Conservation (phyloP, 2,329 filamentous ascomycete species). For the Rhinocladiella similis region DNA sequence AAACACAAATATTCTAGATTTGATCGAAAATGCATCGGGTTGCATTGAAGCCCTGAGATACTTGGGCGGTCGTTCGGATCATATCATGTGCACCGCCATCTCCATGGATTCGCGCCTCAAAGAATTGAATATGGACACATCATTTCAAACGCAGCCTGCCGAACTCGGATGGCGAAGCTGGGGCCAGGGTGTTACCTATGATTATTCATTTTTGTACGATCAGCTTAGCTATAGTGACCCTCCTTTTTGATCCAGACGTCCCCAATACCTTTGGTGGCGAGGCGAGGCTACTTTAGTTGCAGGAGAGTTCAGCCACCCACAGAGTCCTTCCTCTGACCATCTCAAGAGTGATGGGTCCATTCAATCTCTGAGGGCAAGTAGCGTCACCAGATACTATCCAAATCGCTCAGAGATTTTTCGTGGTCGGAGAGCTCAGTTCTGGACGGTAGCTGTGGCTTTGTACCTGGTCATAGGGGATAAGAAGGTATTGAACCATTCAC, state of each 20-base stretch:
- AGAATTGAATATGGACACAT: constrained; percentile 5
- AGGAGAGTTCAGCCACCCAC: constrained; percentile 1
- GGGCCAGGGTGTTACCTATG: constrained; percentile 5
- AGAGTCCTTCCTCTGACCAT: neutral
- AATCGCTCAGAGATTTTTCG: neutral
- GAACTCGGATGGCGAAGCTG: constrained; percentile 2
- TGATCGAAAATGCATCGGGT: constrained; percentile 2
- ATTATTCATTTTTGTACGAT: constrained; percentile 1
- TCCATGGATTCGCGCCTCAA: constrained; percentile 4
- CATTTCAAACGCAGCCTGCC: constrained; percentile 2
- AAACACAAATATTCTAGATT: neutral
- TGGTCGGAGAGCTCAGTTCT: constrained; percentile 1
- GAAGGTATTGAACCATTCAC: constrained; percentile 13
- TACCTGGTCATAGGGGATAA: constrained; percentile 10
- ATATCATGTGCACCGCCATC: constrained; percentile 2
- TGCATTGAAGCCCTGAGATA: constrained; percentile 5
- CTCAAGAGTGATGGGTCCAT: neutral
- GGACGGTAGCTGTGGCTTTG: constrained; percentile 2
- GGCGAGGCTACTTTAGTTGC: neutral
- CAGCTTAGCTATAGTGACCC: constrained; percentile 6
- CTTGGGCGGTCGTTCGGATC: constrained; percentile 5
- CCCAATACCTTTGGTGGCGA: neutral
- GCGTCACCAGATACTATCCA: constrained; percentile 1
- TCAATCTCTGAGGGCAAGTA: constrained; percentile 1
- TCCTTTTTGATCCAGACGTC: neutral